Base-by-base conservation (phyloP, 2,329 filamentous ascomycete species). In the Paraconiothyrium brasiliense region DNA sequence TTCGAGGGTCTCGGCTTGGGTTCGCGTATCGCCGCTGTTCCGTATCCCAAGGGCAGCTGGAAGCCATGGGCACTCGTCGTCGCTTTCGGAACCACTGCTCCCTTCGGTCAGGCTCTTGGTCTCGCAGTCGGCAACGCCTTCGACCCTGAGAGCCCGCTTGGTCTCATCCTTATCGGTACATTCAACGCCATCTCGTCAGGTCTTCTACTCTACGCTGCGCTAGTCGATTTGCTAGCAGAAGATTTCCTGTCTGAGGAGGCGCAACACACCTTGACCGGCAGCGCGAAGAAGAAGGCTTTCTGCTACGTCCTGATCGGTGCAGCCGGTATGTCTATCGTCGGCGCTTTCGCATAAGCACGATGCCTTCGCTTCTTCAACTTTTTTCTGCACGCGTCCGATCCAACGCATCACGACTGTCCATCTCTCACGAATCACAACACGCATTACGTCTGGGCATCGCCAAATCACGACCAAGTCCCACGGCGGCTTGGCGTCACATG, bases 151-250 rank as follows among this genome's bases (percentile, higher is more conserved):
- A 88, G 86, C 59, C 87, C 87, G 9, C 86, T 89, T 59, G 88
- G 87, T 35, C 74, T 90, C 32, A 87, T 90, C 61, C 84, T 90
- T 54, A 87, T 90, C 11, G 88, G 88, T 49, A 74, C 87, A 0
- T 90, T 89, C 76, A 90, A 90, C 68, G 86, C 88, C 30, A 89
- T 90, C 81, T 89, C 87, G 1, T 88, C 78, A 30, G 87, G 87
- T 71, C 81, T 89, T 32, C 74, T 89, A 7, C 84, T 89, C 55
- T 89, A 89, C 69, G 87, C 87, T 44, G 85, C 87, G 1, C 78
- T 89, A 7, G 88, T 90, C 1, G 87, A 90, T 71, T 76, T 90
- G 34, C 76, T 90, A 39, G 87, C 86, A 4, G 87, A 89, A 68
- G 88, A 90, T 70, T 90, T 90, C 77, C 78, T 90, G 20, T 89